Percentiles rank a stretch among this genome's conserved stretches.
phyloP scores from a whole-genome alignment of 768 basidiomycete genomes.

The Calvatia gigantea region DNA sequence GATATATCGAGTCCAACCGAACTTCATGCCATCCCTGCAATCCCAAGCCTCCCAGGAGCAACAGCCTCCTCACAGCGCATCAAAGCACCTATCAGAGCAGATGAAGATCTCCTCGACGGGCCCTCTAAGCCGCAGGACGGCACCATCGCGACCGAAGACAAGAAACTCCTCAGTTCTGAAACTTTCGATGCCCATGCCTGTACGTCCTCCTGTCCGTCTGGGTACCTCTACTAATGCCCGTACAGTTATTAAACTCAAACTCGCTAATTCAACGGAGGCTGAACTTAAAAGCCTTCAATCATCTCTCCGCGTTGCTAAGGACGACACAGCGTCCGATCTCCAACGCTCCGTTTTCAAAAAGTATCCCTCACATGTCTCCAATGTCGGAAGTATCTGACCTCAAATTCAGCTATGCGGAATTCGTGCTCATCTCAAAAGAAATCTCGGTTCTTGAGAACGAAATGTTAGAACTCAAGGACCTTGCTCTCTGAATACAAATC shows the following conservation, averaged over 20 bases:
- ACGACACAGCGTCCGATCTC: constrained; percentile 73
- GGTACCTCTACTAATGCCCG: background rate
- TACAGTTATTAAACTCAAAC: constrained; percentile 69
- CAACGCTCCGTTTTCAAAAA: constrained; percentile 96
- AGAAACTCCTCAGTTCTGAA: constrained; percentile 66
- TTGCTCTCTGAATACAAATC: constrained; percentile 93
- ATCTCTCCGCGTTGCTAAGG: constrained; percentile 65
- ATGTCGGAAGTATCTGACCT: constrained; percentile 2
- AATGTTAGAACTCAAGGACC: constrained; percentile 94
- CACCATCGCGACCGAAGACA: constrained; percentile 48
- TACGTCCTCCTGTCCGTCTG: constrained; percentile 37
- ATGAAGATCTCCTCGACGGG: constrained; percentile 46
- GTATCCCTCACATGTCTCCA: constrained; percentile 33
- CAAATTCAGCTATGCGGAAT: constrained; percentile 82
- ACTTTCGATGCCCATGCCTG: constrained; percentile 88
- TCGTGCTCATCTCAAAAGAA: constrained; percentile 95
- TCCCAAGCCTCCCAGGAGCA: constrained; percentile 23
- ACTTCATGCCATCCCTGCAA: constrained; percentile 44
- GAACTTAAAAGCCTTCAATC: constrained; percentile 76
- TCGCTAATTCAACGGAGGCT: constrained; percentile 86
- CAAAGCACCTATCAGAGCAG: constrained; percentile 23
- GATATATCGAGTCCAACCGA: constrained; percentile 75
- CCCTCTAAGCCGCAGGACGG: background rate
- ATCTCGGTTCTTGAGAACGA: constrained; percentile 95
- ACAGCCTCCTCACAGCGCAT: constrained; percentile 16